Base-by-base conservation (phyloP, 2,329 filamentous ascomycete genomes). In the Penicillium psychrosexuale region DNA sequence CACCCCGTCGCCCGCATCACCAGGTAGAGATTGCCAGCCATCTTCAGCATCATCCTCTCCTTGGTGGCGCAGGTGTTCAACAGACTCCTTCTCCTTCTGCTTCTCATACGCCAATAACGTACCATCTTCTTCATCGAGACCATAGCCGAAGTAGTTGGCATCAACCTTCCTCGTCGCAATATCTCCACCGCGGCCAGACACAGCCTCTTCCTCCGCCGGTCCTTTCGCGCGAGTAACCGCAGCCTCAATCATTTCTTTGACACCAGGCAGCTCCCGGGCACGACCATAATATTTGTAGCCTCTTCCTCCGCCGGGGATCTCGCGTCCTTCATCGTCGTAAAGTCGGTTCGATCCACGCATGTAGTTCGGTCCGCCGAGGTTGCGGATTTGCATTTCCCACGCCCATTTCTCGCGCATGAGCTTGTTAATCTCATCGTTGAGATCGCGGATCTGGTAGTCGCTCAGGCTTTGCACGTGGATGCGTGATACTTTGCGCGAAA, bases 351-450 rank as follows among this genome's bases (percentile, higher is more conserved):
- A 83, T 5, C 84, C 84, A 47, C 91, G 82, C 88, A 94, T 96
- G 74, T 97, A 99, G 75, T 97, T 97, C 30, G 94, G 94, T 2
- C 94, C 94, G n/a, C 94, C 94, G 24, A 97, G 74, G 68, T 96
- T 95, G 55, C 92, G 84, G 65, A 99, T 97, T 76, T 97, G 91
- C 65, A 94, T 85, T 80, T 99, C 94, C 94, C 94, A 99, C 83
- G 96, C 92, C 82, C 95, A 91, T 77, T 99, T 99, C 79, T 99
- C 94, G 61, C 91, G 87, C 90, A 99, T 97, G 59, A 96, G 83
- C 78, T 96, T 96, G 81, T 99, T 99, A 81, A 99, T 96, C 77
- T 99, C 94, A 75, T 99, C 94, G 78, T 99, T 99, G 71, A 99
- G 81, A 75, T 99, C 94, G 69, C 94, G 87, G 74, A 99, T 91